Percentiles rank a stretch among this genome's conserved stretches.
These are phyloP conservation scores for Hyphopichia khmerensis DNA, from an alignment of 1,139 yeast species.

Conservation along the genomic window DNA sequence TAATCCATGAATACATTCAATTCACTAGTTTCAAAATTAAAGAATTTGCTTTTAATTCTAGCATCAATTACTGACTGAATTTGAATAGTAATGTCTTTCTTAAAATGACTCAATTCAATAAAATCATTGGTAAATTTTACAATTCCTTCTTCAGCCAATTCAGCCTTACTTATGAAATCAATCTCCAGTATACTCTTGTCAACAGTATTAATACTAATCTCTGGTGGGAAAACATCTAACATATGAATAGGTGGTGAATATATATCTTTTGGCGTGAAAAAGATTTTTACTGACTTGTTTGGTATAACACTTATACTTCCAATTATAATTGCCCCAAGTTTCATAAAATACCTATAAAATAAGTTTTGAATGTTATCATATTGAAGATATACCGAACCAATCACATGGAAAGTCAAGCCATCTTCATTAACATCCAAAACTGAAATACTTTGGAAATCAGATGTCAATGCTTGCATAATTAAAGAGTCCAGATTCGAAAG, in stretches of 20 bases:
- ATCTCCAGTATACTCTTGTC: conserved; percentile 22
- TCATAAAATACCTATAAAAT: conserved; percentile 19
- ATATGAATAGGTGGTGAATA: conserved; percentile 20
- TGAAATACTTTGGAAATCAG: conserved; percentile 17
- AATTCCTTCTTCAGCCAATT: conserved; percentile 19
- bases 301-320: conserved; percentile 26
- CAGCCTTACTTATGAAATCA: conserved; percentile 24
- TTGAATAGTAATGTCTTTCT: conserved; percentile 15
- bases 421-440: conserved; percentile 20
- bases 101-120: conserved; percentile 5
- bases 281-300: conserved; percentile 20
- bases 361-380: conserved; percentile 21
- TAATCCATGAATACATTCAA: conserved; percentile 12
- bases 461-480: conserved; percentile 17
- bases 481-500: conserved; percentile 14
- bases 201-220: conserved; percentile 18
- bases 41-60: conserved; percentile 13
- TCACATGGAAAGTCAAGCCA: conserved; percentile 24
- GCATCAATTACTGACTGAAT: conserved; percentile 19
- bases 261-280: conserved; percentile 17
- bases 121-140: conserved; percentile 16
- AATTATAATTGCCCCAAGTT: conserved; percentile 17
- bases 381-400: conserved; percentile 23
- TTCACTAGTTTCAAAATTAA: conserved; percentile 14
- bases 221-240: conserved; percentile 26